Base-by-base conservation (phyloP, 805 yeast species). In the Candida vartiovaarae region DNA sequence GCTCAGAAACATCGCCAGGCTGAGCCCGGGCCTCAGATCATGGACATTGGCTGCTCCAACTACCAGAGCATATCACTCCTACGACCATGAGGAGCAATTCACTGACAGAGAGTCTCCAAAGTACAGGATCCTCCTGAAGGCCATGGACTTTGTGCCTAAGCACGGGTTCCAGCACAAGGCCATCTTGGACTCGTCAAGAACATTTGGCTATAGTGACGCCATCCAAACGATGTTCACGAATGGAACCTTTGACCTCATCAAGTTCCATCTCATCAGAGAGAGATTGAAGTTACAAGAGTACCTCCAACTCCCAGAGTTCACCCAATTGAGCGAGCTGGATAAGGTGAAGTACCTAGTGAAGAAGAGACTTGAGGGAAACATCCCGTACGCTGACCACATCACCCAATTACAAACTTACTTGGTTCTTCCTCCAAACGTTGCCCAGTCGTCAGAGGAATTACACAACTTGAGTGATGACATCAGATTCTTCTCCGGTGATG, bases 401-500 rank as follows among this genome's bases (percentile, higher is more conserved):
- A 48, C 60, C 6, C 65, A 61, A 35, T 41, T 67, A 36, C 67
- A 89, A 46, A 75, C 84, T 0, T 72, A 76, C 39, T 68, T 88
- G 62, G 65, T 82, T 6, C 60, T 76, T 26, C 96, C 96, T 1
- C 71, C 73, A 41, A 82, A 85, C 57, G 38, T 82, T 30, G 54
- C 65, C 8, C 60, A 68, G 28, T 76, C 93, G 0, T 54, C 84
- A 40, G 75, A 74, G 32, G 95, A 87, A 56, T 72, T 93, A 44
- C 84, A 80, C 53, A 73, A 76, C 41, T 70, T 90, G 44, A 73
- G 88, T 9, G 98, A 91, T 64, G 98, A 93, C 59, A 71, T 91
- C 46, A 76, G 86, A 37, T 88, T 65, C 62, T 79, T 77, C 53
- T 80, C 95, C 0, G 93, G 90, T 8, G 97, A 90, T 59, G 57